phyloP scores from a whole-genome alignment of 306 rosid genomes.

The Mimosa bimucronata region DNA sequence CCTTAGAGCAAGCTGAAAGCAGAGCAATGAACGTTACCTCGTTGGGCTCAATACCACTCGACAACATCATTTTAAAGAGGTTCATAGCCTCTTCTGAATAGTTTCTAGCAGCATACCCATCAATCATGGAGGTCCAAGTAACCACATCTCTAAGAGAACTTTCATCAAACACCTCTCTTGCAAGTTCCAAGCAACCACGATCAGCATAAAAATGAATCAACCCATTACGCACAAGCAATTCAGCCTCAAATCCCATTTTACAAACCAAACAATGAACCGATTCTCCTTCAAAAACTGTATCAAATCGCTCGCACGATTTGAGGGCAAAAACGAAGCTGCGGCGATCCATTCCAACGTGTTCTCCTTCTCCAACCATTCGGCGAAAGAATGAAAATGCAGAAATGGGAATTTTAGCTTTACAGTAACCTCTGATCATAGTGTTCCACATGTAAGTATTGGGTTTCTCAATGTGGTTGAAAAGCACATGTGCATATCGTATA shows the following conservation, averaged over 20 bases:
- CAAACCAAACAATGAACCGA: constrained; percentile 52
- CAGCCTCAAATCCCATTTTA: constrained; percentile 62
- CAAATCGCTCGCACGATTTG: constrained; percentile 54
- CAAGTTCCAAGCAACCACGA: constrained; percentile 46
- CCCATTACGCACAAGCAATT: constrained; percentile 68
- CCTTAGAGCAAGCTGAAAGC: constrained; percentile 57
- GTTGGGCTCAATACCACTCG: constrained; percentile 64
- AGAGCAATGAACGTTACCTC: constrained; percentile 70
- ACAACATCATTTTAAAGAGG: constrained; percentile 58
- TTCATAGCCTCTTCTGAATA: constrained; percentile 56
- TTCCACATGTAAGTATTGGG: constrained; percentile 86
- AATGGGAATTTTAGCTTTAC: constrained; percentile 42
- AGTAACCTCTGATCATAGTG: constrained; percentile 73
- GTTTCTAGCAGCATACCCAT: constrained; percentile 52
- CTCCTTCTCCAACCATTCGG: constrained; percentile 44
- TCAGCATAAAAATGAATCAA: constrained; percentile 53
- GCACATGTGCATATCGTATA: constrained; percentile 48
- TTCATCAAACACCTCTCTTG: constrained; percentile 71
- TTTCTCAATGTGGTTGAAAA: constrained; percentile 47
- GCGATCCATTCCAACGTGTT: constrained; percentile 46
- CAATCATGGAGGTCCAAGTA: constrained; percentile 88
- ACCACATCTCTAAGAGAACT: constrained; percentile 64
- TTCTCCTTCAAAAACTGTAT: constrained; percentile 36
- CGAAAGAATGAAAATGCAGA: constrained; percentile 53
- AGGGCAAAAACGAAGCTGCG: constrained; percentile 64